Base-by-base conservation (phyloP, 495 filamentous ascomycete genomes). In the Clohesyomyces aquaticus region DNA sequence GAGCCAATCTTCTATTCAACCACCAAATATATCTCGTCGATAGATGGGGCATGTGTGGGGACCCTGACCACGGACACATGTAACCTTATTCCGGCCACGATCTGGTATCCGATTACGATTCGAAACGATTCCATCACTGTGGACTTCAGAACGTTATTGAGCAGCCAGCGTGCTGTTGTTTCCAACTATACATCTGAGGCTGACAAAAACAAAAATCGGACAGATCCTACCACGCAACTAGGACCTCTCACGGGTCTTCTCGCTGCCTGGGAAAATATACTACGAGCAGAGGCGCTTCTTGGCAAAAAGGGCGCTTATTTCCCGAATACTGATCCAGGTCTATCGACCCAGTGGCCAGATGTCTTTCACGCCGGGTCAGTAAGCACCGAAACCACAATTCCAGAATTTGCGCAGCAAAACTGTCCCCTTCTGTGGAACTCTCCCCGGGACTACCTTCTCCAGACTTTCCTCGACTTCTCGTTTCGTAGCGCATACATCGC, bases 81-180 rank as follows among this genome's bases (percentile, higher is more conserved):
- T 55, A 59, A 55, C 27, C 41, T 68, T 1, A 60, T 68, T n/a
- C 53, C 65, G 21, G 65, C 65, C n/a, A 68, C 55, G 3, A 27
- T 60, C 1, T 57, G 41, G 49, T 63, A 68, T 35, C 48, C 53
- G 14, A 54, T 68, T 18, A 29, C 48, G 8, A 68, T 68, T 22
- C 53, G 42, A 1, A 43, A 63, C 23, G 52, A 35, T 12, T 48
- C 53, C 26, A 14, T 68, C n/a, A 59, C 53, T 28, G 14, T 54
- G 23, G 41, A 59, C 16, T 38, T 35, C 35, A 11, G 43, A 19
- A 12, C 29, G 10, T 38, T 52, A 32, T 21, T 57, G n/a, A n/a
- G n/a, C 25, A 14, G 23, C 4, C 9, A 59, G 49, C 47, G 38
- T 35, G 25, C n/a, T 19, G 50, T 68, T 12, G 22, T 48, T 3